Evolutionary conservation across 202 grass and related monocot genomes (phyloP), one percentile per base, ranked within the genome.

Genomic region (Schoenoplectus triqueter): DNA sequence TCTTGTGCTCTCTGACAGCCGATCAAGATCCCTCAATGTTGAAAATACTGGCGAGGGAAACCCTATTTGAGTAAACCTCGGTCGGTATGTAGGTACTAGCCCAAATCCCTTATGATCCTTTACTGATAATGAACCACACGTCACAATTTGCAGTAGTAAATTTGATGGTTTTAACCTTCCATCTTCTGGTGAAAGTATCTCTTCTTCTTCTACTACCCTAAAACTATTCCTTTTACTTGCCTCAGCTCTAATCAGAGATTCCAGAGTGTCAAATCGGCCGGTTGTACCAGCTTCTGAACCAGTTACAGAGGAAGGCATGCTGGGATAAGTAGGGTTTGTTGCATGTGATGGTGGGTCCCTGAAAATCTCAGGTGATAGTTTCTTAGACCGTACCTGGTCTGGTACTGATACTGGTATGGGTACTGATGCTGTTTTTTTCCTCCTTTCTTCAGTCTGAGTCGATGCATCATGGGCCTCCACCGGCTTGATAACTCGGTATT

Each of bases 91-190:
- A 60, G 96, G 93, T 60, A 94, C 82, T 84, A 99, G 61, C 18
- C 90, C 92, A 85, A 99, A 94, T 76, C 92, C 87, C 47, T 86
- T 90, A 18, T 99, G 93, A 66, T 95, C 93, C 84, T 98, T 92
- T 31, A 94, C 93, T 82, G 95, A 94, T 80, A 95, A 84, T 52
- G 93, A 92, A 0, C 95, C 93, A 63, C 96, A 99, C 9, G 96
- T 96, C 81, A 99, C 88, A 7, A 99, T 60, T 86, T 96, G 93
- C 87, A 99, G 90, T 15, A 99, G 87, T 89, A 96, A 91, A 88
- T 96, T 99, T 56, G 90, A 88, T 1, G 90, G 89, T 86, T 96
- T 99, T 50, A 96, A 75, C 70, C 90, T 99, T 71, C 57, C 71
- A 78, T 80, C 84, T 54, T 82, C 81, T 11, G 93, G 86, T 5